These are phyloP conservation scores for Phanerochaete carnosa DNA, from an alignment of 768 basidiomycete genomes.

Conservation along the genomic window DNA sequence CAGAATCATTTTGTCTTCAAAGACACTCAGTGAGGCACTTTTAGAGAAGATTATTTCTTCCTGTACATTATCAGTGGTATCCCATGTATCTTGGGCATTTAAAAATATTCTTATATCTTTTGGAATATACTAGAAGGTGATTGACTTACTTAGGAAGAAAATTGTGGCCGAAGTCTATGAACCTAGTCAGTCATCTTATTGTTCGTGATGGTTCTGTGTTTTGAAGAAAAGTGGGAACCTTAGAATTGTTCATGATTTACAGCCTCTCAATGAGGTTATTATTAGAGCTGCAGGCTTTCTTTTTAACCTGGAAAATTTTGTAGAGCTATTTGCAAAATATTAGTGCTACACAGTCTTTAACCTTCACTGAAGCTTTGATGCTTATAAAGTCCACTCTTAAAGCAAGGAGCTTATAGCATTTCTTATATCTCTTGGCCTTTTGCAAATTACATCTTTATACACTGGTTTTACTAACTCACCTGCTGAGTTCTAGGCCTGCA, in stretches of 20 bases:
- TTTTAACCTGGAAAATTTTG: constrained; percentile 32
- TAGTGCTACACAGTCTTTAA: constrained; percentile 14
- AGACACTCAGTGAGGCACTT: constrained; percentile 19
- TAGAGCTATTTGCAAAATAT: constrained; percentile 17
- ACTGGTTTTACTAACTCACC: constrained; percentile 21
- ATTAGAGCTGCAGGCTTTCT: constrained; percentile 34
- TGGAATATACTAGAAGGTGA: constrained; percentile 29
- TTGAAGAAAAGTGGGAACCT: constrained; percentile 31
- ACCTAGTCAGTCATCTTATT: constrained; percentile 32
- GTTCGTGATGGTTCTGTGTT: constrained; percentile 36
- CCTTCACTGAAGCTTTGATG: constrained; percentile 16
- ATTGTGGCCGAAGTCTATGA: constrained; percentile 36
- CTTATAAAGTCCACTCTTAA: constrained; percentile 1
- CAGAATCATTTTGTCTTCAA: constrained; percentile 19
- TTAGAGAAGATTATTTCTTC: constrained; percentile 21
- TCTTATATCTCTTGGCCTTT: constrained; percentile 11
- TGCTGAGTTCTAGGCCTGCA: constrained; percentile 19
- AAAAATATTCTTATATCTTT: constrained; percentile 34
- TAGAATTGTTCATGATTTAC: constrained; percentile 35
- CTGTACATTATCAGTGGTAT: constrained; percentile 26
- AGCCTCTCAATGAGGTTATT: constrained; percentile 35
- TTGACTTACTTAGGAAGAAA: constrained; percentile 29
- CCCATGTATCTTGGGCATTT: constrained; percentile 34
- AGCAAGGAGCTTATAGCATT: constrained; percentile 19
- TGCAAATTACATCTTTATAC: constrained; percentile 12